Conservation (phyloP, 1,284 basidiomycete genomes). For the Melampsora americana region DNA sequence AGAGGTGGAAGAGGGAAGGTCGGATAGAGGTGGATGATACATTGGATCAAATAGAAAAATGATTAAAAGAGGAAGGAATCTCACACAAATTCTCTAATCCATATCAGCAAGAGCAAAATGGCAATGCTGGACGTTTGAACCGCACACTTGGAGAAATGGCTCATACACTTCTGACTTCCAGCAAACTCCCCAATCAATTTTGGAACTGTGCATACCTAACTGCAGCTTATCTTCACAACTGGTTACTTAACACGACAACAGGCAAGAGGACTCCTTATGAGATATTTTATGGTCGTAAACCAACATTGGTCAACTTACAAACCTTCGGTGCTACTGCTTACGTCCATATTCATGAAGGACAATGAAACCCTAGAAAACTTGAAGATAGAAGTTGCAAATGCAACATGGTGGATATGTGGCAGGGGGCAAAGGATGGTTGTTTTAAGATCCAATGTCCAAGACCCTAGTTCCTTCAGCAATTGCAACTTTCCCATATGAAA, state of each 20-base stretch:
- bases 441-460: too few relatives aligned
- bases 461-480: too few relatives aligned
- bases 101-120: conserved; percentile 29
- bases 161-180: not conserved
- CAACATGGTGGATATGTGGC: too few relatives aligned
- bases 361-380: too few relatives aligned
- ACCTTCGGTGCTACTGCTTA: too few relatives aligned
- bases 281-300: conserved; percentile 7
- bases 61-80: conserved; percentile 20
- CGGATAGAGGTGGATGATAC: conserved; percentile 18
- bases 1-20: conserved; percentile 5
- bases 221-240: too few relatives aligned
- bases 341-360: not conserved
- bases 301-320: not conserved
- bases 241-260: conserved; percentile 12
- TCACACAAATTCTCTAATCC: conserved; percentile 18
- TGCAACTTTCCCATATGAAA: too few relatives aligned
- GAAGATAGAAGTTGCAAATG: too few relatives aligned
- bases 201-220: conserved; percentile 25
- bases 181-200: conserved; percentile 2
- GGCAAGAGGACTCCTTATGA: conserved; percentile 10
- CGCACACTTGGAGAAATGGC: conserved; percentile 22
- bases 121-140: conserved; percentile 14
- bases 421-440: too few relatives aligned
- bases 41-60: not conserved